phyloP scores from a whole-genome alignment of 805 yeast genomes.

The Sungouiella thailandica region DNA sequence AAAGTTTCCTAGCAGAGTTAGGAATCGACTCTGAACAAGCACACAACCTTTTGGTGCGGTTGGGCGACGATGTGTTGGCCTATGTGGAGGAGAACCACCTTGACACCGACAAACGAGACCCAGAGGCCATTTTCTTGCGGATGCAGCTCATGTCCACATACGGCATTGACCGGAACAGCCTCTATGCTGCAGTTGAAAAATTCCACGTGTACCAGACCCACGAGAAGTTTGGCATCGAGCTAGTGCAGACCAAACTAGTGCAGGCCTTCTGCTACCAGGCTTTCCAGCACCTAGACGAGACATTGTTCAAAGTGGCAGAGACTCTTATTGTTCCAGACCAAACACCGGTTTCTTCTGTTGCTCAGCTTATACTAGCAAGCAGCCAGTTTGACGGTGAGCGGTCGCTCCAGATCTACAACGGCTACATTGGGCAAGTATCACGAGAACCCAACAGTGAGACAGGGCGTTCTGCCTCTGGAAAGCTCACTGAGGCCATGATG shows the following conservation, averaged over 20 bases:
- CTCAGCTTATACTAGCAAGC: constrained; percentile 38
- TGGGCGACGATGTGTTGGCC: constrained; percentile 10
- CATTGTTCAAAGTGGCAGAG: constrained; percentile 34
- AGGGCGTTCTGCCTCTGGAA: constrained; percentile 38
- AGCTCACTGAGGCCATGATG: constrained; percentile 44
- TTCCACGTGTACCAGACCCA: constrained; percentile 37
- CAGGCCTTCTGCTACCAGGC: constrained; percentile 39
- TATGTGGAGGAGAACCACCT: constrained; percentile 19
- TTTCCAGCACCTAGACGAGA: constrained; percentile 21
- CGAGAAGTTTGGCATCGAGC: constrained; percentile 35
- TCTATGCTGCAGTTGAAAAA: constrained; percentile 29
- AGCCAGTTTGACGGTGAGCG: constrained; percentile 34
- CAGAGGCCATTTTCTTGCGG: constrained; percentile 29
- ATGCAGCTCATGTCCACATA: constrained; percentile 27
- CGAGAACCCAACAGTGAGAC: constrained; percentile 22
- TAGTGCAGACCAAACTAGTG: constrained; percentile 37
- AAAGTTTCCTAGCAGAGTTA: background rate
- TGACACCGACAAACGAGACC: constrained; percentile 19
- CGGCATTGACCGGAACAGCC: constrained; percentile 26
- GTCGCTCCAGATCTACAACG: constrained; percentile 42
- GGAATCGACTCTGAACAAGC: background rate
- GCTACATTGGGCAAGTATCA: constrained; percentile 36
- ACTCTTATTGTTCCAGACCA: constrained; percentile 24
- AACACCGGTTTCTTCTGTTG: constrained; percentile 29
- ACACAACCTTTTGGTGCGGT: background rate